These are phyloP conservation scores for Nectriaceae sp. DNA, from an alignment of 2,329 filamentous ascomycete genomes.

Conservation along the genomic window DNA sequence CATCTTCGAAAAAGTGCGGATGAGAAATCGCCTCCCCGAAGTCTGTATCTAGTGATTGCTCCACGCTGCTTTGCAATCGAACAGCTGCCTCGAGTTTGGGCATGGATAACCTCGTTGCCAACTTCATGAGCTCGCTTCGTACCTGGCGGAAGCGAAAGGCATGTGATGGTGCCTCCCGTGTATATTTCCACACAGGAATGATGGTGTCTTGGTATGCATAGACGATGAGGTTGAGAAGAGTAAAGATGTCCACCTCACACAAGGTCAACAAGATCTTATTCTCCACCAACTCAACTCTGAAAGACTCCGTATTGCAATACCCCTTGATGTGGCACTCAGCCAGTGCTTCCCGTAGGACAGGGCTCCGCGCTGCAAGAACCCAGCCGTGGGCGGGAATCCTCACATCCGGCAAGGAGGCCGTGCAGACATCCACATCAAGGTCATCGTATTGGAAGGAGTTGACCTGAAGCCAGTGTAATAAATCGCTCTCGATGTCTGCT, in stretches of 20 bases:
- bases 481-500: conserved; percentile 65
- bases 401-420: conserved; percentile 66
- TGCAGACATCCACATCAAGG: conserved; percentile 48
- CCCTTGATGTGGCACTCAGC: conserved; percentile 50
- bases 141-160: conserved; percentile 78
- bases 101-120: conserved; percentile 74
- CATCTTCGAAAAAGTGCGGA: conserved; percentile 71
- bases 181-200: conserved; percentile 85
- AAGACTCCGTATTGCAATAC: conserved; percentile 27
- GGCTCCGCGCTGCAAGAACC: conserved; percentile 74
- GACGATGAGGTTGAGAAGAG: conserved; percentile 75
- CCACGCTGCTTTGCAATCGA: conserved; percentile 69
- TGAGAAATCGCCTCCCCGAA: conserved; percentile 71
- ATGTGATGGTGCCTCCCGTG: conserved; percentile 63
- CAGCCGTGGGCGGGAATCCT: conserved; percentile 82
- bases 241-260: conserved; percentile 70
- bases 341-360: conserved; percentile 64
- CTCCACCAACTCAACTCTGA: conserved; percentile 39
- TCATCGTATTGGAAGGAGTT: conserved; percentile 42
- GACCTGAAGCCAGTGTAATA: conserved; percentile 50
- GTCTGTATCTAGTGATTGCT: conserved; percentile 66
- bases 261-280: conserved; percentile 64
- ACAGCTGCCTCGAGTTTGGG: conserved; percentile 73
- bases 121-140: conserved; percentile 82
- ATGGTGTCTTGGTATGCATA: conserved; percentile 81